Evolutionary conservation across 768 basidiomycete species (phyloP).

Genomic region (Kwoniella botswanensis): DNA sequence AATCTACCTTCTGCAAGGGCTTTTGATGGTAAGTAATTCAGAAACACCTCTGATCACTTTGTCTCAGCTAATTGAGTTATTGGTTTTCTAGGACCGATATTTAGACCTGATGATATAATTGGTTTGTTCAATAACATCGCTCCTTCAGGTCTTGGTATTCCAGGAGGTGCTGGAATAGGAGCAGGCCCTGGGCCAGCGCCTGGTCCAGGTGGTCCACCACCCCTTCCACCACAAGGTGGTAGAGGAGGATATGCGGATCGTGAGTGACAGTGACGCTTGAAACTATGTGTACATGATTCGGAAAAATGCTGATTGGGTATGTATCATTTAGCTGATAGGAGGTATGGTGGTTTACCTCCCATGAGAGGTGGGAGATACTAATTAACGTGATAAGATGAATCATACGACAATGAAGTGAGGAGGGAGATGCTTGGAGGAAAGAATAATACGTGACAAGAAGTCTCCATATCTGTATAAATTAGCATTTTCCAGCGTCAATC

Average conservation of each 20-base stretch:
- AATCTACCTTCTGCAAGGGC: slow-evolving; percentile 71
- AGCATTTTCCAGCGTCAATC: too few relatives aligned
- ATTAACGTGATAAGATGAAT: background rate
- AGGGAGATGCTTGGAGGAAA: background rate
- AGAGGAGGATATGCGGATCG: slow-evolving; percentile 34
- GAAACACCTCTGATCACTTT: background rate
- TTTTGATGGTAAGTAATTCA: slow-evolving; percentile 77
- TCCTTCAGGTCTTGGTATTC: slow-evolving; percentile 27
- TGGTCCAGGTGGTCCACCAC: slow-evolving; percentile 14
- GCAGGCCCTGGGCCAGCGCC: background rate
- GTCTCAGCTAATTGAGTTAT: background rate
- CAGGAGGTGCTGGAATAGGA: slow-evolving; percentile 1
- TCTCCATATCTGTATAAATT: too few relatives aligned
- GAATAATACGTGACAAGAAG: too few relatives aligned
- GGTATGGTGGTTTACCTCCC: slow-evolving; percentile 36
- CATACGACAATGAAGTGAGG: background rate
- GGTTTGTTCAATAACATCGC: slow-evolving; percentile 70
- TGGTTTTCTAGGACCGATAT: slow-evolving; percentile 72
- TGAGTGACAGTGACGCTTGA: slow-evolving; percentile 18
- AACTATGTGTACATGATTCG: too few relatives aligned
- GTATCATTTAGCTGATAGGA: slow-evolving; percentile 19
- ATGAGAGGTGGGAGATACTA: slow-evolving; percentile 28
- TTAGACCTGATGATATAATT: slow-evolving; percentile 88
- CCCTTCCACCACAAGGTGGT: slow-evolving; percentile 2
- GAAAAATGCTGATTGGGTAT: background rate